These are phyloP conservation scores for Hymenoscyphus fraxineus DNA, from an alignment of 2,329 filamentous ascomycete species.

Conservation along the genomic window DNA sequence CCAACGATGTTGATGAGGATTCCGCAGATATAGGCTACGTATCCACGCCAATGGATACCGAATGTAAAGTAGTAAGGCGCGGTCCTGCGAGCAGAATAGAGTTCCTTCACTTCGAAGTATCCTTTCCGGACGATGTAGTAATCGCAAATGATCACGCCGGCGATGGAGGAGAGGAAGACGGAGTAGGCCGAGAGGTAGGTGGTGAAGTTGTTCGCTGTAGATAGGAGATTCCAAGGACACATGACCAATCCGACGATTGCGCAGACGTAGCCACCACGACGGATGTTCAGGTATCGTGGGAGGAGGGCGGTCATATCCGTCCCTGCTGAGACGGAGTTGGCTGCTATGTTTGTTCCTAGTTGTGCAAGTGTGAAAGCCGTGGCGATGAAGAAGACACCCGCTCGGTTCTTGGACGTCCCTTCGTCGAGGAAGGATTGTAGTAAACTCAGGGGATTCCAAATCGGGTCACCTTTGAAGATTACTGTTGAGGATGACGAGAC, in stretches of 20 bases:
- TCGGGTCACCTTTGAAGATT: conserved; percentile 58
- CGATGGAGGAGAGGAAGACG: conserved; percentile 90
- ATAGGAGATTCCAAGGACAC: conserved; percentile 81
- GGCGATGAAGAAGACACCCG: conserved; percentile 72
- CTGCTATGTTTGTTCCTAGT: conserved; percentile 81
- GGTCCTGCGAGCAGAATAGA: conserved; percentile 67
- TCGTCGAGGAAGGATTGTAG: conserved; percentile 66
- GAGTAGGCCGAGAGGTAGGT: conserved; percentile 90
- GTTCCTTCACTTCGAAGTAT: conserved; percentile 71
- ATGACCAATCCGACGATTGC: conserved; percentile 76
- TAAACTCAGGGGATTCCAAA: conserved; percentile 71
- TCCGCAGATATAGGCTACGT: conserved; percentile 75
- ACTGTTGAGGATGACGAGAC: conserved; percentile 70
- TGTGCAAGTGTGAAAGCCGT: conserved; percentile 72
- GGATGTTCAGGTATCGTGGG: conserved; percentile 78
- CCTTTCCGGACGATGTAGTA: conserved; percentile 85
- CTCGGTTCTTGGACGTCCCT: conserved; percentile 63
- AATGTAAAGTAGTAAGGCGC: conserved; percentile 70
- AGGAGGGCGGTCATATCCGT: conserved; percentile 79
- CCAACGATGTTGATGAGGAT: conserved; percentile 90
- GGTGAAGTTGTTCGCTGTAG: conserved; percentile 75
- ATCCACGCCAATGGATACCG: conserved; percentile 80
- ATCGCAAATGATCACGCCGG: conserved; percentile 83
- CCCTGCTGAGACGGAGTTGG: conserved; percentile 74
- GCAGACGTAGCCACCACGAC: conserved; percentile 82